These are phyloP conservation scores for Aureobasidium sp. DNA, from an alignment of 2,329 filamentous ascomycete genomes.

Conservation along the genomic window DNA sequence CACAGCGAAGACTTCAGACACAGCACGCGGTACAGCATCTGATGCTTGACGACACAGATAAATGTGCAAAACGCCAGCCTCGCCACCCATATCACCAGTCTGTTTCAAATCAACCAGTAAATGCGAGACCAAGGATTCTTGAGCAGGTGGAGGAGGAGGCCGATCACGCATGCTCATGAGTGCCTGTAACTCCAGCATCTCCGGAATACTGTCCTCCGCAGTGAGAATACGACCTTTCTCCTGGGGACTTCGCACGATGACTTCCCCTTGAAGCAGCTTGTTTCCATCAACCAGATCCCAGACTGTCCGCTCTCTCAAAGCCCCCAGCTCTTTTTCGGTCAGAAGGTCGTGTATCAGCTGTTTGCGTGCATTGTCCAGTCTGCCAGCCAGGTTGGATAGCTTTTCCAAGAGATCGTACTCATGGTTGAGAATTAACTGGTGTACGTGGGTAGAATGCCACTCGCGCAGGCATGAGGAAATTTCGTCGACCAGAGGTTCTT, in stretches of 20 bases:
- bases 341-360: conserved; percentile 93
- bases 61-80: conserved; percentile 67
- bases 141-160: conserved; percentile 61
- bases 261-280: conserved; percentile 85
- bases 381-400: conserved; percentile 70
- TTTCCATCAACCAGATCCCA: conserved; percentile 95
- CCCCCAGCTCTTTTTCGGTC: conserved; percentile 74
- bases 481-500: conserved; percentile 91
- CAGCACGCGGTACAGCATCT: conserved; percentile 54
- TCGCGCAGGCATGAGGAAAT: conserved; percentile 94
- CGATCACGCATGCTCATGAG: conserved; percentile 91
- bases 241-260: conserved; percentile 85
- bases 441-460: conserved; percentile 96
- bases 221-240: conserved; percentile 81
- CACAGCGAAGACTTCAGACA: conserved; percentile 79
- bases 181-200: conserved; percentile 85
- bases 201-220: conserved; percentile 85
- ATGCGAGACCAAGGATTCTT: conserved; percentile 70
- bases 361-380: conserved; percentile 76
- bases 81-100: conserved; percentile 69
- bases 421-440: conserved; percentile 77
- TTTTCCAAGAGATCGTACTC: conserved; percentile 76
- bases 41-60: conserved; percentile 68
- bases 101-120: conserved; percentile 77
- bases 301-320: conserved; percentile 78